Base-by-base conservation (phyloP, 768 basidiomycete genomes). In the Leccinum rimulosum region DNA sequence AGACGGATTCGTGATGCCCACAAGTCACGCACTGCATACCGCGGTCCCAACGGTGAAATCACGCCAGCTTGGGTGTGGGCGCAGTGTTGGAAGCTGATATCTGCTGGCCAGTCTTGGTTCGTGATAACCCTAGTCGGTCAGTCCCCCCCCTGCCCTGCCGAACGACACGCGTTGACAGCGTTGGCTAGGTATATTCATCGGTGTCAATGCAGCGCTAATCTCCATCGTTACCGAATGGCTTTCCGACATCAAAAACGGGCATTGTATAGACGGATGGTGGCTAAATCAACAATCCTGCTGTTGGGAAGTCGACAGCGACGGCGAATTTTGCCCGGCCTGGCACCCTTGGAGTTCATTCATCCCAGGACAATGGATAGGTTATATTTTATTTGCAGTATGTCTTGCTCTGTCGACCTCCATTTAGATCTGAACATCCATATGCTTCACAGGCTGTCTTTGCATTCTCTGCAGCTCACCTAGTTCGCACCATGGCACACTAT, bases 241-340 rank as follows among this genome's bases (percentile, higher is more conserved):
- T 25, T 94, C 95, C 3, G 96, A 98, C 73, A 86, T 98, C 63
- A 98, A 98, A 77, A 90, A 95, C 79, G 97, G 97, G 1, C 97
- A 98, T 69, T 99, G 97, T 75, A 81, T 85, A 4, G 93, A 95
- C 64, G 95, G 93, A 1, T 99, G 97, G 97, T 99, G 97, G 96
- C 73, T 99, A 56, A 97, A 95, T 73, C 88, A 94, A 67, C 92
- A 97, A 68, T 98, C 98, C 72, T 99, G 97, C 75, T 99, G 97
- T 70, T 95, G 95, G 88, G 97, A 98, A 70, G 87, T 98, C 56
- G 93, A 94, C 62, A 82, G 79, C 6, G 88, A 88, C 49, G 90
- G 88, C 63, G 88, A 86, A 56, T 87, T 83, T 14, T 99, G 97
- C 72, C 82, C 89, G 4, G 94, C 92, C 49, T 99, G 97, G 97